Evolutionary conservation across 805 yeast genomes (phyloP).

Genomic region (Sugiyamaella qingdaonensis): DNA sequence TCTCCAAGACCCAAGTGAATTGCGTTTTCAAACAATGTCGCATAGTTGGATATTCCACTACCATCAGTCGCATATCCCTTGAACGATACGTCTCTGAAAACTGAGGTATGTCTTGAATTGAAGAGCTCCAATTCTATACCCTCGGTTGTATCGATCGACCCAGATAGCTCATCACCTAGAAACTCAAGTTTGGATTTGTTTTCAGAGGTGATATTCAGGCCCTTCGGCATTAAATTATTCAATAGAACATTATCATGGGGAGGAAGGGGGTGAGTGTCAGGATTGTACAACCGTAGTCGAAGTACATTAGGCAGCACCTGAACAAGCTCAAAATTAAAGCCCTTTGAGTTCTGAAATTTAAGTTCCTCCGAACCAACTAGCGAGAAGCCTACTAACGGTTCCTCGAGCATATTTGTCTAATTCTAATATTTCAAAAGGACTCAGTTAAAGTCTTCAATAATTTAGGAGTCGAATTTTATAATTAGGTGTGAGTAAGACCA

Average conservation of each 20-base stretch:
- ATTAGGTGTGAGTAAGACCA: too few species aligned
- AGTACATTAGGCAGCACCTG: not conserved
- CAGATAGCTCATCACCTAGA: not conserved
- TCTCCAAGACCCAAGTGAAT: conserved; percentile 10
- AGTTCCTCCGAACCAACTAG: not conserved
- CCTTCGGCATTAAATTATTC: too few species aligned
- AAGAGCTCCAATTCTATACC: not conserved
- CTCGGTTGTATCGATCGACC: not conserved
- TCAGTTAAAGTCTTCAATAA: too few species aligned
- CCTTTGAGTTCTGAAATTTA: not conserved
- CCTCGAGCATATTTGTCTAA: not conserved
- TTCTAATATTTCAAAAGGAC: too few species aligned
- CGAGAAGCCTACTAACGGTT: not conserved
- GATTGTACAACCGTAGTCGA: conserved; percentile 9
- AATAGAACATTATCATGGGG: conserved; percentile 5
- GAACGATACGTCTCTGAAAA: not conserved
- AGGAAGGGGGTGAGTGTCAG: conserved; percentile 5
- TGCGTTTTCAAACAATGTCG: not conserved
- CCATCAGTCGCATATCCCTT: conserved; percentile 2
- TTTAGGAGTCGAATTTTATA: too few species aligned
- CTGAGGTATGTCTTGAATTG: not conserved
- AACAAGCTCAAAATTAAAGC: not conserved
- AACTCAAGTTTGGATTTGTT: not conserved
- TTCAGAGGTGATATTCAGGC: not conserved
- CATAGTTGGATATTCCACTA: conserved; percentile 2